These are phyloP conservation scores for Triangularia setosa DNA, from an alignment of 2,329 filamentous ascomycete genomes.

Conservation along the genomic window DNA sequence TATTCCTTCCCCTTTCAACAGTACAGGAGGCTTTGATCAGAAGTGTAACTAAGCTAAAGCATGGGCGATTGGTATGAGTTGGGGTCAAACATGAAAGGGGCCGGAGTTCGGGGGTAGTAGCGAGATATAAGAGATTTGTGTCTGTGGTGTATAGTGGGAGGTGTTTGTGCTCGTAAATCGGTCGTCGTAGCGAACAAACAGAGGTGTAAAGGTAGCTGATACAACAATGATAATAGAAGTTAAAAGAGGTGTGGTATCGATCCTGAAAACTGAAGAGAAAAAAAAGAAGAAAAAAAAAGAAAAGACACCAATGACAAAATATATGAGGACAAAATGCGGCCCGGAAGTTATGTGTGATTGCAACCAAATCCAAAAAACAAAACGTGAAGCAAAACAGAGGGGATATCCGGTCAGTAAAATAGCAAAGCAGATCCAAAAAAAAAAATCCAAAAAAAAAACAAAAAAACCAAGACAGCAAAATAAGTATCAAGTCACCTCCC, in stretches of 20 bases:
- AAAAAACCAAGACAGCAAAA: background rate
- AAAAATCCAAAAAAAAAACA: background rate
- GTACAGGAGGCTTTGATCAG: background rate
- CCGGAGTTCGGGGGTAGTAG: background rate
- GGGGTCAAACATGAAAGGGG: background rate
- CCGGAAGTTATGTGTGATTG: background rate
- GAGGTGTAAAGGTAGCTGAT: background rate
- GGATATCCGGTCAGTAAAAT: background rate
- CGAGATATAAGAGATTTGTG: background rate
- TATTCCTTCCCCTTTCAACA: background rate
- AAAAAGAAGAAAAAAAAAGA: constrained; percentile 5
- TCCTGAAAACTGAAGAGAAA: constrained; percentile 8
- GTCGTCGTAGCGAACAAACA: background rate
- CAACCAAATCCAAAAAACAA: constrained; percentile 3
- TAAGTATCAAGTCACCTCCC: background rate
- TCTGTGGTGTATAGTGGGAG: background rate
- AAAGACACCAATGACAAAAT: constrained; percentile 10
- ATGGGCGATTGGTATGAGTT: background rate
- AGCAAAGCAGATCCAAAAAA: background rate
- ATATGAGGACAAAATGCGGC: background rate
- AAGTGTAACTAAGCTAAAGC: background rate
- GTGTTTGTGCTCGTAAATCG: background rate
- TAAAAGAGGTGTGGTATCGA: constrained; percentile 14
- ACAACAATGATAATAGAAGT: constrained; percentile 1
- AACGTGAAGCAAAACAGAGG: background rate